A percentile compares a stretch with the other conserved stretches of the same genome.
phyloP scores from a whole-genome alignment of 768 basidiomycete species.

The Leucocoprinus leucothites region DNA sequence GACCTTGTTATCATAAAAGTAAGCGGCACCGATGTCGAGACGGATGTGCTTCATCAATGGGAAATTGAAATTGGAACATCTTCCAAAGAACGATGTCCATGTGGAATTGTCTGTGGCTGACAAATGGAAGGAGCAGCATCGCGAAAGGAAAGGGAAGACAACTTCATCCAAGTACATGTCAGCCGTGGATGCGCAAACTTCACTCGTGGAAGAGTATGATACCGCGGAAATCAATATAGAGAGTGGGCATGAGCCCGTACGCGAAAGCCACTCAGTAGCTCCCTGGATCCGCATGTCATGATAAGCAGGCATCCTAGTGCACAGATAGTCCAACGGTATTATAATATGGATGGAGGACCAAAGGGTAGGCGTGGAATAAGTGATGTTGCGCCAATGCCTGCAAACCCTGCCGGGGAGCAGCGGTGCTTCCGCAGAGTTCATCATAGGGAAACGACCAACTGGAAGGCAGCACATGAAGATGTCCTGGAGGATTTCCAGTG shows the following conservation, averaged over 20 bases:
- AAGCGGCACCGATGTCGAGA: not conserved
- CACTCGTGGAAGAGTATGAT: too few species aligned
- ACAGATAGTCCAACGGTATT: slow-evolving; percentile 7
- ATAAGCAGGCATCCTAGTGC: not conserved
- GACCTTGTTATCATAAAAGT: not conserved
- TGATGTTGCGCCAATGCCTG: slow-evolving; percentile 15
- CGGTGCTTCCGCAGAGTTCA: slow-evolving; percentile 15
- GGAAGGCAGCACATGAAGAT: slow-evolving; percentile 19
- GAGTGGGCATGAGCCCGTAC: slow-evolving; percentile 6
- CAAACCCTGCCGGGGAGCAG: slow-evolving; percentile 16
- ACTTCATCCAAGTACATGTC: too few species aligned
- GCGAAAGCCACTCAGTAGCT: slow-evolving; percentile 5
- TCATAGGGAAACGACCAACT: slow-evolving; percentile 14
- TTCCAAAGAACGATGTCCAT: not conserved
- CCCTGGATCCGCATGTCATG: not conserved
- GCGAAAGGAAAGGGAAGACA: not conserved
- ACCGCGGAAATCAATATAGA: not conserved
- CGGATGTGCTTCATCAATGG: not conserved
- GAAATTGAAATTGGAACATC: not conserved
- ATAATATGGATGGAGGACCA: slow-evolving; percentile 18
- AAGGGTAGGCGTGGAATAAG: slow-evolving; percentile 11
- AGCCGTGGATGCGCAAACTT: too few species aligned
- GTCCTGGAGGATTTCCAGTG: slow-evolving; percentile 15
- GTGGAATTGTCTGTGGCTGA: not conserved
- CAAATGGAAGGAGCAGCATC: slow-evolving; percentile 7